Conservation (phyloP, 805 yeast species). For the Kodamaea sagamina region DNA sequence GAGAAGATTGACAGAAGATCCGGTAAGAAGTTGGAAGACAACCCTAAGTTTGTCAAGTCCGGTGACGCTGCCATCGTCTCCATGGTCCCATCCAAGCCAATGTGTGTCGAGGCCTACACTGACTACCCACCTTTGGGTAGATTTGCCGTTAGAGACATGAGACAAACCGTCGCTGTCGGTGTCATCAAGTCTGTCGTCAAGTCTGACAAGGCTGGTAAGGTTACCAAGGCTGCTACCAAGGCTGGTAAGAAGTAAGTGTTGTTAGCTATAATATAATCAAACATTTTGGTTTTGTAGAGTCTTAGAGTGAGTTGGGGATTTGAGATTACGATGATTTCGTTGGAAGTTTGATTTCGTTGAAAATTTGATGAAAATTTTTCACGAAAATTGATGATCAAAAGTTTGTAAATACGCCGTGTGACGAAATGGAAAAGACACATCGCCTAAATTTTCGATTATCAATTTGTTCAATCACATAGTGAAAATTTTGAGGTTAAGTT, state of each 20-base stretch:
- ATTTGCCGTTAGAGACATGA: constrained; percentile 92
- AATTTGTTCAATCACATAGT: no score
- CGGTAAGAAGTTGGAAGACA: constrained; percentile 36
- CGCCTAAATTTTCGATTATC: no score
- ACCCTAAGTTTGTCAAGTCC: constrained; percentile 39
- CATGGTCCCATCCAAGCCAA: constrained; percentile 47
- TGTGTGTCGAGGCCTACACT: constrained; percentile 47
- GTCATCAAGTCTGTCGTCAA: constrained; percentile 93
- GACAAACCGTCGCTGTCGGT: constrained; percentile 99
- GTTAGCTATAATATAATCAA: no score
- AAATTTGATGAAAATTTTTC: no score
- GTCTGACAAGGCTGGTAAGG: constrained; percentile 86
- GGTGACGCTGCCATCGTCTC: constrained; percentile 44
- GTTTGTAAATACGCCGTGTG: no score
- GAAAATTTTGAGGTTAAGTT: no score
- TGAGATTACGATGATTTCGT: no score
- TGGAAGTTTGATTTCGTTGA: no score
- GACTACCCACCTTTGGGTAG: constrained; percentile 49
- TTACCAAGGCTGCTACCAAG: constrained; percentile 92
- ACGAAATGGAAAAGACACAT: no score
- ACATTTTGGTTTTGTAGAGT: no score
- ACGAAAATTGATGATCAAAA: no score
- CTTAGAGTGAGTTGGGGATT: no score
- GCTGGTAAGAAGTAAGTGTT: constrained; percentile 67
- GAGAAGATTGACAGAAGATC: constrained; percentile 85